Percentiles rank a stretch among this genome's conserved stretches.
phyloP scores from a whole-genome alignment of 805 yeast species.

The Sugiyamaella americana region DNA sequence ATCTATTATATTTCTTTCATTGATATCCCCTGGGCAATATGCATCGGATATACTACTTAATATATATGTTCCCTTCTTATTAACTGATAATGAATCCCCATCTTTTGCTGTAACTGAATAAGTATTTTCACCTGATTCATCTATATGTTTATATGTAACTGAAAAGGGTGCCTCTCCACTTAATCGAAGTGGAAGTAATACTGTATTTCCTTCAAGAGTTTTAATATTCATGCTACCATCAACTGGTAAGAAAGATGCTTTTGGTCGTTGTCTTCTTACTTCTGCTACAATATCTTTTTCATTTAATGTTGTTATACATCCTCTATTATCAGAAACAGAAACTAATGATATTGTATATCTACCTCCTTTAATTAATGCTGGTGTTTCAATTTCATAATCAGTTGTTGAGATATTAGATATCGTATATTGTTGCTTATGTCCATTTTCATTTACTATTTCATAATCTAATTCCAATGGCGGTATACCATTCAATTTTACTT shows the following conservation, averaged over 20 bases:
- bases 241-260: slow-evolving; percentile 41
- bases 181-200: slow-evolving; percentile 54
- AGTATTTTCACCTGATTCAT: slow-evolving; percentile 1
- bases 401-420: slow-evolving; percentile 38
- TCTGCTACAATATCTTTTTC: slow-evolving; percentile 58
- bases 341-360: slow-evolving; percentile 58
- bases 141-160: slow-evolving; percentile 24
- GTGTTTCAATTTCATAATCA: slow-evolving; percentile 44
- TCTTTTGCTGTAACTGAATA: slow-evolving; percentile 15
- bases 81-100: slow-evolving; percentile 32
- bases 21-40: slow-evolving; percentile 43
- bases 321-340: slow-evolving; percentile 65
- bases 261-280: slow-evolving; percentile 67
- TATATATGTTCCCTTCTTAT: slow-evolving; percentile 44
- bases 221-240: slow-evolving; percentile 31
- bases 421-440: slow-evolving; percentile 40
- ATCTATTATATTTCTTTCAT: slow-evolving; percentile 32
- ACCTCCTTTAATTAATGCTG: slow-evolving; percentile 60
- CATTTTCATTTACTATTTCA: slow-evolving; percentile 55
- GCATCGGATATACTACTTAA: slow-evolving; percentile 44
- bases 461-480: slow-evolving; percentile 71
- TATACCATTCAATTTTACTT: slow-evolving; percentile 65
- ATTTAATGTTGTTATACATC: slow-evolving; percentile 67
- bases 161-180: slow-evolving; percentile 53
- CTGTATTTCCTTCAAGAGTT: slow-evolving; percentile 47